These are phyloP conservation scores for Xylaria scruposa DNA, from an alignment of 495 filamentous ascomycete species.

Conservation along the genomic window DNA sequence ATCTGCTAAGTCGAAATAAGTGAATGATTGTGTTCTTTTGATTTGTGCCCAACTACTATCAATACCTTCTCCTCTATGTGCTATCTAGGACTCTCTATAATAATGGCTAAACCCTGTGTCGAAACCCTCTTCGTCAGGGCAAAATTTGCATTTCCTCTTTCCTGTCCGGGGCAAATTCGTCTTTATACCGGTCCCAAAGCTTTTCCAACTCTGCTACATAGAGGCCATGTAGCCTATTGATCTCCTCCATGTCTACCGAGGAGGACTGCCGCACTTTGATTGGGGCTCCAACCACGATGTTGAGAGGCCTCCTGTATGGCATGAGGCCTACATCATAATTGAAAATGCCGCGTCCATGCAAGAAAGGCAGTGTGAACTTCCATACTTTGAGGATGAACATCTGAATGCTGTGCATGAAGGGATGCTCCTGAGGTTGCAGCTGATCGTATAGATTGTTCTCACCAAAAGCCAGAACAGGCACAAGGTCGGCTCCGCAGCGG, in stretches of 20 bases:
- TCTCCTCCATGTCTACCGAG: conserved; percentile 64
- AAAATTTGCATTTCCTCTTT: conserved; percentile 79
- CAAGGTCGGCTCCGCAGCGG: conserved; percentile 86
- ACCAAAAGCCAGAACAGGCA: conserved; percentile 89
- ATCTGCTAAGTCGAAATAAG: neutral
- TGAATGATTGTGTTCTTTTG: neutral
- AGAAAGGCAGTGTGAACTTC: conserved; percentile 92
- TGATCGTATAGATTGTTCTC: conserved; percentile 98
- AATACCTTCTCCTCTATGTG: neutral
- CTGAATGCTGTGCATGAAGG: conserved; percentile 76
- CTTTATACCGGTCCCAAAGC: conserved; percentile 89
- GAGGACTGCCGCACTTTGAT: conserved; percentile 69
- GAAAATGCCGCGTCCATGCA: conserved; percentile 91
- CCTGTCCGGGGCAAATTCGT: conserved; percentile 76
- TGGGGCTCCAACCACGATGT: conserved; percentile 85
- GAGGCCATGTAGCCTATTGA: conserved; percentile 76
- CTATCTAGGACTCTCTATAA: neutral
- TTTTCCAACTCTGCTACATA: conserved; percentile 82
- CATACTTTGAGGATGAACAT: conserved; percentile 79
- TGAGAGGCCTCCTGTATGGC: conserved; percentile 87
- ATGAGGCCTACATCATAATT: conserved; percentile 97
- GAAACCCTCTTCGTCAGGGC: conserved; percentile 56
- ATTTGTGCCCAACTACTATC: neutral
- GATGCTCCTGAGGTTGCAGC: conserved; percentile 71
- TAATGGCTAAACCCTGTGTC: neutral